Conservation (phyloP, 805 yeast species). For the Wickerhamiella australiensis region DNA sequence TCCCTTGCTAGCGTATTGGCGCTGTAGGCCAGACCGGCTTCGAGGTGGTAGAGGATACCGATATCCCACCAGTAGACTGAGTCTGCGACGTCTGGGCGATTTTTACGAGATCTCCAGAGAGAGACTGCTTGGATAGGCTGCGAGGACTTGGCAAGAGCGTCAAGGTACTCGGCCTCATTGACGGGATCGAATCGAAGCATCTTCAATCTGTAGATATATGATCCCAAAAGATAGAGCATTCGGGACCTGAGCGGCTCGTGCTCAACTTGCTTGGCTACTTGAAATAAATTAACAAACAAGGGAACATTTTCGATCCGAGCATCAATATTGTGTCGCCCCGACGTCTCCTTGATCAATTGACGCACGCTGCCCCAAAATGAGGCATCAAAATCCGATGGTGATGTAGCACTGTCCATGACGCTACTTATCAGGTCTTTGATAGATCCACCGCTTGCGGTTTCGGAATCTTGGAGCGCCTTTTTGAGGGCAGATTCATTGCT, state of each 20-base stretch:
- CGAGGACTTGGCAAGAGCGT: constrained; percentile 16
- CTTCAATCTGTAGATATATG: constrained; percentile 17
- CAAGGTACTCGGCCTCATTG: constrained; percentile 23
- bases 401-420: constrained; percentile 11
- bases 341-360: constrained; percentile 9
- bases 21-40: constrained; percentile 15
- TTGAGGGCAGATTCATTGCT: constrained; percentile 1
- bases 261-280: constrained; percentile 17
- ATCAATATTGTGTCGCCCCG: constrained; percentile 7
- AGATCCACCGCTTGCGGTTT: constrained; percentile 28
- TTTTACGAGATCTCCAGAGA: constrained; percentile 17
- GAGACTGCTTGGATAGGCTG: constrained; percentile 17
- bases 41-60: constrained; percentile 20
- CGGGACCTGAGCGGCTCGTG: constrained; percentile 7
- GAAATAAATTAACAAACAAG: constrained; percentile 17
- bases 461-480: constrained; percentile 75
- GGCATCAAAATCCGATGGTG: constrained; percentile 13
- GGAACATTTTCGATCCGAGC: constrained; percentile 11
- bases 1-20: constrained; percentile 17
- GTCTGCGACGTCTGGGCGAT: constrained; percentile 15
- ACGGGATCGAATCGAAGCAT: constrained; percentile 22
- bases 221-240: constrained; percentile 15
- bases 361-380: constrained; percentile 16
- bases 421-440: constrained; percentile 8
- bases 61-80: constrained; percentile 20